Evolutionary conservation across 768 basidiomycete genomes (phyloP), one percentile per base, ranked within the genome.

Genomic region (Hydnum rufescens): DNA sequence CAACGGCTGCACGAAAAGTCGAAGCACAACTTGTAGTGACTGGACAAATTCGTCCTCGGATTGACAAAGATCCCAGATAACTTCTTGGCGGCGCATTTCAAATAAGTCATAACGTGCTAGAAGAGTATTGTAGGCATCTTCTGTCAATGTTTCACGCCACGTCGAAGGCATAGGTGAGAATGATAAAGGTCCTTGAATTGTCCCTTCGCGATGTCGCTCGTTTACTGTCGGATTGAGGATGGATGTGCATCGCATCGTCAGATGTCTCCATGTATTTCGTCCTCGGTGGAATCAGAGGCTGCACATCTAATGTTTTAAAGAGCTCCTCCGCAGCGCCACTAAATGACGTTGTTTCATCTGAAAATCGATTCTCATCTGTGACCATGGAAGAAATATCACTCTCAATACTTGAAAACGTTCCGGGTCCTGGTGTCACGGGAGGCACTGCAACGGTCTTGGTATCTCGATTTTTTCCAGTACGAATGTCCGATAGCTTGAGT

Each of bases 1-100:
- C 5, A 95, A 71, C 0, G 89, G 90, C 3, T 76, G 67, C 28
- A 89, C 73, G 62, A 89, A 90, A 4, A 81, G 64, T n/a, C 70
- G 66, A 8, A 88, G 67, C 56, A 85, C 79, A 44, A 70, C 70
- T 36, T 74, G 74, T 18, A 90, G 67, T 4, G 72, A 76, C 22
- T 70, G 67, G 53, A 89, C 74, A 57, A 92, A 86, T 1, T 64
- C 59, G 30, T 71, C 70, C 66, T 95, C 88, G 0, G 80, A 73
- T 42, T 76, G 71, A 56, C 71, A 72, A 39, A 93, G 68, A 56
- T 81, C 76, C 64, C 75, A 74, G 18, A 87, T 74, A 32, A 77
- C 64, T 58, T 76, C 76, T 59, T 83, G 82, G 2, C 82, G 71
- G 18, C 68, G 68, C 58, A 74, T 69, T 60, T 84, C 82, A 3